Base-by-base conservation (phyloP, 2,329 filamentous ascomycete genomes). In the Septoria petroselini region DNA sequence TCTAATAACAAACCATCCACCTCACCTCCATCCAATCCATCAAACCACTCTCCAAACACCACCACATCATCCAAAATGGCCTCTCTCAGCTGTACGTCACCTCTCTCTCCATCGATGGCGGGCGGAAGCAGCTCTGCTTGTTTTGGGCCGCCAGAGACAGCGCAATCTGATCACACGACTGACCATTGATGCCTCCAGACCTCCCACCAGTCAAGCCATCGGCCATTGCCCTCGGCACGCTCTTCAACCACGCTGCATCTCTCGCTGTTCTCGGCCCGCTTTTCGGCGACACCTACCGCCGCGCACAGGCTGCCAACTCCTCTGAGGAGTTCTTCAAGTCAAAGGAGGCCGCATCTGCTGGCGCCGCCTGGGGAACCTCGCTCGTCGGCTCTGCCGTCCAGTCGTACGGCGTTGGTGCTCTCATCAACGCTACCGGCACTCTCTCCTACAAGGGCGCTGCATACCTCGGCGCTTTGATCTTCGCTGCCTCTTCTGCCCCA, bases 301-400 rank as follows among this genome's bases (percentile, higher is more conserved):
- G 88, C 63, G 91, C 91, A 62, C 91, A 95, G 80, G 76, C 82
- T 54, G 83, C 91, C 71, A 91, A 95, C 82, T 88, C 85, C 67
- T 95, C 93, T 78, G 91, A 97, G 76, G 91, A 97, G 76, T 97
- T 96, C 76, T 75, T 94, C 73, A 85, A 85, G 73, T 94, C 88
- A 63, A 91, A 90, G 80, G 91, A 97, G 78, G 87, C 91, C 58
- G 83, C 86, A 55, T 86, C 86, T 54, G 90, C 91, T 59, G 91
- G 88, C 58, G 81, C 90, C 53, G 87, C 90, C 60, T 95, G 88
- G 86, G 89, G 91, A 69, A 91, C 87, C 59, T 93, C 90, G 33
- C 80, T 97, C 56, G 77, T 90, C 68, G 93, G 93, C 69, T 93
- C 89, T 50, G 89, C 86, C 53, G 74, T 96, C 38, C 68, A 73